Evolutionary conservation across 192 early-diverging fungal species (phyloP).

Genomic region (Hyaloraphidium curvatum): DNA sequence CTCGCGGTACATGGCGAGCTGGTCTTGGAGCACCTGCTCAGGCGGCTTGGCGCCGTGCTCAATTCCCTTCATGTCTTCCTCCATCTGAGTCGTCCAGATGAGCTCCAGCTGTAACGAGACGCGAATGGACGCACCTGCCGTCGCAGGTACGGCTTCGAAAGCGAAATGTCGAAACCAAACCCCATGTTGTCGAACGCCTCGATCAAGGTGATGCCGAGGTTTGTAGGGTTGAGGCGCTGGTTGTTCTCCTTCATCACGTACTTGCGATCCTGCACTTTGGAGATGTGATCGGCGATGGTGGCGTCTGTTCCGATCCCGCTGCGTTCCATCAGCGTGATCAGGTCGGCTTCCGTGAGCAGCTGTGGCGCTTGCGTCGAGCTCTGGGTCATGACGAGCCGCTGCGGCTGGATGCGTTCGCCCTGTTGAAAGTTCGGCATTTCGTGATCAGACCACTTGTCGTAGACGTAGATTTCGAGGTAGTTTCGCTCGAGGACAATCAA

Average conservation of each 20-base stretch:
- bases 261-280: slow-evolving; percentile 70
- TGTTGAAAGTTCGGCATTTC: slow-evolving; percentile 48
- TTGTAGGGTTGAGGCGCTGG: slow-evolving; percentile 40
- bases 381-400: slow-evolving; percentile 36
- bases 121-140: slow-evolving; percentile 31
- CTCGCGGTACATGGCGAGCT: slow-evolving; percentile 42
- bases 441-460: slow-evolving; percentile 66
- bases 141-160: slow-evolving; percentile 77
- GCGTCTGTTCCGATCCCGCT: slow-evolving; percentile 95
- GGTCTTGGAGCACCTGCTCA: slow-evolving; percentile 45
- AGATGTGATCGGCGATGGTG: slow-evolving; percentile 89
- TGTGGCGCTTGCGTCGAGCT: slow-evolving; percentile 51
- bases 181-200: slow-evolving; percentile 73
- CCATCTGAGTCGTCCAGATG: slow-evolving; percentile 46
- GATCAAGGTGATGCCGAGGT: slow-evolving; percentile 69
- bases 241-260: slow-evolving; percentile 52
- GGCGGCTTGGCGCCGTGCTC: slow-evolving; percentile 42
- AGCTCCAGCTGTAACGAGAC: neutral
- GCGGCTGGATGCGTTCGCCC: slow-evolving; percentile 50
- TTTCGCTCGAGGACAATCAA: slow-evolving; percentile 64
- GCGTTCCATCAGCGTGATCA: slow-evolving; percentile 81
- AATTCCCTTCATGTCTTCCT: slow-evolving; percentile 54
- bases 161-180: slow-evolving; percentile 42
- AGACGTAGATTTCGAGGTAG: slow-evolving; percentile 83
- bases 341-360: slow-evolving; percentile 62